These are phyloP conservation scores for Alternaria sp. DNA, from an alignment of 2,329 filamentous ascomycete genomes.

Conservation along the genomic window DNA sequence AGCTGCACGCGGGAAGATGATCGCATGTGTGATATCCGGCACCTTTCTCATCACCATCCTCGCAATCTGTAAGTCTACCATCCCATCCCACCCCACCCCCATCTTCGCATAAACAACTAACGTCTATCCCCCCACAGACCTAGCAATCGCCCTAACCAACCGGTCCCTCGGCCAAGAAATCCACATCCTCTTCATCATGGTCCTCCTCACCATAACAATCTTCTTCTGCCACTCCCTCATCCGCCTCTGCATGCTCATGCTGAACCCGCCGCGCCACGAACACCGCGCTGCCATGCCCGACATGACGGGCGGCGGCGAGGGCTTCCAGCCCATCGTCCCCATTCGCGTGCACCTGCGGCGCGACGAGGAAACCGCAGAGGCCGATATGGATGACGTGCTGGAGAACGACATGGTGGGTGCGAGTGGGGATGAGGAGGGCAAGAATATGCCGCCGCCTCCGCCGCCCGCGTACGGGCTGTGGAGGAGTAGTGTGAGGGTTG, in stretches of 20 bases:
- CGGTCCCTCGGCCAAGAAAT: constrained; percentile 72
- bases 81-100: background rate
- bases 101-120: background rate
- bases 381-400: constrained; percentile 62
- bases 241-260: constrained; percentile 71
- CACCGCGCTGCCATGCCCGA: constrained; percentile 51
- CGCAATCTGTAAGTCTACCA: constrained; percentile 66
- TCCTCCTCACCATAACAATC: constrained; percentile 75
- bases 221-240: constrained; percentile 83
- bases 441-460: constrained; percentile 37
- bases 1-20: constrained; percentile 41
- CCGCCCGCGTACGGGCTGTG: constrained; percentile 88
- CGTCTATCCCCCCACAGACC: constrained; percentile 59
- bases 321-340: constrained; percentile 74
- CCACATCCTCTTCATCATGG: constrained; percentile 78
- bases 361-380: constrained; percentile 70
- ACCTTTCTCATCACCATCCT: constrained; percentile 65
- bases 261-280: constrained; percentile 51
- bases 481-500: constrained; percentile 80
- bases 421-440: constrained; percentile 26
- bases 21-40: constrained; percentile 68
- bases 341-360: constrained; percentile 77
- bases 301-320: constrained; percentile 63
- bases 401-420: constrained; percentile 17
- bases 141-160: constrained; percentile 72